Evolutionary conservation across 257 asterid genomes (phyloP), one percentile per base, ranked within the genome.

Genomic region (Echites panduratus): DNA sequence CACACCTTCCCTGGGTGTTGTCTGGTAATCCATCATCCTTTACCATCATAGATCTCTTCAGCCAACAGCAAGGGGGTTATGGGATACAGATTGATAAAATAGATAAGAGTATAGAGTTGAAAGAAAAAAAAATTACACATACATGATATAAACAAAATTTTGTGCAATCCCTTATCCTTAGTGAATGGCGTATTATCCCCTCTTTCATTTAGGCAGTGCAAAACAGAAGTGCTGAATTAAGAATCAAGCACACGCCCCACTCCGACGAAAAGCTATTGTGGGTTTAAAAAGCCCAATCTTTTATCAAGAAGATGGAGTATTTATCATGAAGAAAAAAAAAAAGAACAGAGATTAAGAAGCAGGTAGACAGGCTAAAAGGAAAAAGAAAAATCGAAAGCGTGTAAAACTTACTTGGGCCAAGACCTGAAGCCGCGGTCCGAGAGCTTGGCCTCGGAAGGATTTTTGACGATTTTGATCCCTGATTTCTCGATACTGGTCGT

Each of bases 371-470:
- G 57, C 16, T 49, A 13, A 26, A 68, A 14, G 4, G 12, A 2
- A 24, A 58, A 7, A 73, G 0, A 45, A 54, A 45, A 14, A 12
- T 24, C 13, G 27, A 43, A 2, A 43, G 41, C 11, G 56, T 11
- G 5, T 7, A 9, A 32, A 0, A 40, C 66, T 73, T 77, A 90
- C 95, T 90, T 90, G 78, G 96, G 88, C 97, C 97, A 93, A 80
- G 95, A 85, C 76, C 89, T 89, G 79, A 93, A 96, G 41, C 91
- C 92, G 70, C 90, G 91, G 7, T 90, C 93, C 59, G 93, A 63
- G 72, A 90, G 96, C 63, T 75, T 79, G 29, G 97, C 81, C 76
- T 93, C 92, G 5, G 96, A 81, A 62, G 98, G 96, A 64, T 83
- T 85, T 10, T 65, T 89, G 44, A 87, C 73, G 77, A 92, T 81